A percentile compares a stretch with the other conserved stretches of the same genome.
Conservation (phyloP, 345 rosid genomes). For the Eutrema japonicum region DNA sequence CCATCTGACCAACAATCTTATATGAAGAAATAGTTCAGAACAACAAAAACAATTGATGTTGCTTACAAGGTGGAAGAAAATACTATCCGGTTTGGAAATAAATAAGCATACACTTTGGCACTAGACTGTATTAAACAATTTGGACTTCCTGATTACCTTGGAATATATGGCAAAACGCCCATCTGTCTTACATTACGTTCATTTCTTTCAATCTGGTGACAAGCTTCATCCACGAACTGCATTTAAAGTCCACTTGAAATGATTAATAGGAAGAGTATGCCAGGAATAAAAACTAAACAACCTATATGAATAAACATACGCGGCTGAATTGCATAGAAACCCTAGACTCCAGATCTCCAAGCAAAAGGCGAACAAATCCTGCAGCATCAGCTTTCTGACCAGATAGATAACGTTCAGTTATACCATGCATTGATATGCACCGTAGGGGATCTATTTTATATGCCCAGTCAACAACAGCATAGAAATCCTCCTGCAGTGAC, state of each 20-base stretch:
- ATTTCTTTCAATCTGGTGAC: constrained; percentile 86
- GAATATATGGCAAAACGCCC: constrained; percentile 92
- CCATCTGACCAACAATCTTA: constrained; percentile 24
- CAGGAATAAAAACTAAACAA: constrained; percentile 8
- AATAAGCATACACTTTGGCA: constrained; percentile 1
- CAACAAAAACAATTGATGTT: not conserved
- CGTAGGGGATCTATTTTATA: constrained; percentile 96
- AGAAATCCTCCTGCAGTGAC: constrained; percentile 83
- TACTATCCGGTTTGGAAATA: not conserved
- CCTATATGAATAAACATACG: constrained; percentile 54
- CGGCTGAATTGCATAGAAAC: constrained; percentile 91
- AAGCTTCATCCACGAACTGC: constrained; percentile 99
- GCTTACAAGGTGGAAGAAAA: not conserved
- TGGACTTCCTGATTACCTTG: constrained; percentile 57
- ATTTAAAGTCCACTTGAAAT: constrained; percentile 34
- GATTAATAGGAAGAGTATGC: constrained; percentile 25
- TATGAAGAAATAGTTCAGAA: not conserved
- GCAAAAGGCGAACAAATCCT: constrained; percentile 96
- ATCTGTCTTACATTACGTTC: constrained; percentile 88
- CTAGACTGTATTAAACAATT: not conserved
- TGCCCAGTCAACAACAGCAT: constrained; percentile 99
- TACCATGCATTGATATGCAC: constrained; percentile 99
- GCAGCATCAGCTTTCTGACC: constrained; percentile 99
- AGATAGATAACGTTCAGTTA: constrained; percentile 93
- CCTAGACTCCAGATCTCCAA: constrained; percentile 91